Conservation (phyloP, 805 yeast genomes). For the Scheffersomyces coipomensis region DNA sequence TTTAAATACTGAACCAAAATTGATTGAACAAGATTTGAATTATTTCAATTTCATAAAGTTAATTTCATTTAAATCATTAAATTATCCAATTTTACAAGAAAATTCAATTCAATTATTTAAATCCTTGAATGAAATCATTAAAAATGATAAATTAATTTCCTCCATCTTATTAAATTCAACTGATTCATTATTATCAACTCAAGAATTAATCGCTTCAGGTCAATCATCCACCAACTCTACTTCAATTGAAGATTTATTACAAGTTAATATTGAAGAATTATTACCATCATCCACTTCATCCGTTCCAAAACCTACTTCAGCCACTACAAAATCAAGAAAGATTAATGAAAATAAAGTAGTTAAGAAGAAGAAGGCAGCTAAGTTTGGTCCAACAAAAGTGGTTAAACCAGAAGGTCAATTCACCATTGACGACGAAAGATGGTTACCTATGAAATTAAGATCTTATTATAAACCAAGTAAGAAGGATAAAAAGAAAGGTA, state of each 20-base stretch:
- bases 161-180: constrained; percentile 17
- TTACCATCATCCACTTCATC: too few species aligned
- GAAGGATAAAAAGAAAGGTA: constrained; percentile 42
- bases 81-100: constrained; percentile 11
- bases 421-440: constrained; percentile 63
- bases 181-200: constrained; percentile 19
- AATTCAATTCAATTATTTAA: constrained; percentile 17
- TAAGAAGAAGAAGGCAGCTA: constrained; percentile 27
- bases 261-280: constrained; percentile 26
- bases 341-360: constrained; percentile 11
- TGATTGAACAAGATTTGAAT: constrained; percentile 8
- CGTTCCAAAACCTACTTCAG: constrained; percentile 5
- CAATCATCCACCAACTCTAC: background rate
- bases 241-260: constrained; percentile 29
- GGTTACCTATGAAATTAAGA: constrained; percentile 89
- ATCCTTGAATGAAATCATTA: constrained; percentile 15
- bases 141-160: constrained; percentile 22
- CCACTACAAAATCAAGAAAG: background rate
- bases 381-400: constrained; percentile 26
- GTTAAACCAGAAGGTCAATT: constrained; percentile 21
- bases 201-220: constrained; percentile 18
- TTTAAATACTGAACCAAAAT: constrained; percentile 5
- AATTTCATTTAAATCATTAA: constrained; percentile 28
- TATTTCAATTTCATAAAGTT: constrained; percentile 27
- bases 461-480: constrained; percentile 78